Evolutionary conservation across 2,329 filamentous ascomycete genomes (phyloP).

Genomic region (Colletotrichum abscissum): DNA sequence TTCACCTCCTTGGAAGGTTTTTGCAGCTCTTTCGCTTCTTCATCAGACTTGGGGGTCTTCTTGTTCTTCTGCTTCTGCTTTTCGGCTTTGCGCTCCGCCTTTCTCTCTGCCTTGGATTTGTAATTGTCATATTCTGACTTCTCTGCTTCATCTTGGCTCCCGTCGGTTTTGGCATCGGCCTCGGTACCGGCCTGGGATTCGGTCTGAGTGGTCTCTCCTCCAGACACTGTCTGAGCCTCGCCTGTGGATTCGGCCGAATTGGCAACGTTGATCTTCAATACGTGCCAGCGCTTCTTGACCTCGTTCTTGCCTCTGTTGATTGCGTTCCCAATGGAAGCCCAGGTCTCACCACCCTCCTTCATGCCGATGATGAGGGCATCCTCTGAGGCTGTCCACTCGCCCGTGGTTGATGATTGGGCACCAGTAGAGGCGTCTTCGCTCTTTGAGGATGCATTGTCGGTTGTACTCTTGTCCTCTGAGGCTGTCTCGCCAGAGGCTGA

Average conservation of each 20-base stretch:
- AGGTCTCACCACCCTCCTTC: constrained; percentile 45
- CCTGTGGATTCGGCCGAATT: constrained; percentile 16
- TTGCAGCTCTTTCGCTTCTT: not conserved
- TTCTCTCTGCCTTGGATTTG: constrained; percentile 8
- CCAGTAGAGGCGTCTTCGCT: constrained; percentile 11
- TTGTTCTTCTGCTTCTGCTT: not conserved
- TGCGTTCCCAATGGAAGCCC: constrained; percentile 44
- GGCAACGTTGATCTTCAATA: constrained; percentile 41
- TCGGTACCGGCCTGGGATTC: not conserved
- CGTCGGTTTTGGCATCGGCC: not conserved
- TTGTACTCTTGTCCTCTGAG: constrained; percentile 1
- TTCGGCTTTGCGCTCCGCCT: constrained; percentile 17
- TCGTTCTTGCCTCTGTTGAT: constrained; percentile 44
- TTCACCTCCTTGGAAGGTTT: not conserved
- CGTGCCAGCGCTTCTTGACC: constrained; percentile 46
- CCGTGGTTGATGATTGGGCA: not conserved
- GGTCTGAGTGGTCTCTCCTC: not conserved
- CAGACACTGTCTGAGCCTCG: not conserved
- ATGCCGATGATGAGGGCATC: constrained; percentile 48
- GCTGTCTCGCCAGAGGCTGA: constrained; percentile 14
- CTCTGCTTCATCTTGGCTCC: constrained; percentile 5
- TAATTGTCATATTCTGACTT: constrained; percentile 15
- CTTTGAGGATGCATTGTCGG: constrained; percentile 1
- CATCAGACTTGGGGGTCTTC: not conserved
- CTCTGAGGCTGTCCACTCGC: constrained; percentile 48